These are phyloP conservation scores for Capronia coronata DNA, from an alignment of 2,329 filamentous ascomycete species.

Conservation along the genomic window DNA sequence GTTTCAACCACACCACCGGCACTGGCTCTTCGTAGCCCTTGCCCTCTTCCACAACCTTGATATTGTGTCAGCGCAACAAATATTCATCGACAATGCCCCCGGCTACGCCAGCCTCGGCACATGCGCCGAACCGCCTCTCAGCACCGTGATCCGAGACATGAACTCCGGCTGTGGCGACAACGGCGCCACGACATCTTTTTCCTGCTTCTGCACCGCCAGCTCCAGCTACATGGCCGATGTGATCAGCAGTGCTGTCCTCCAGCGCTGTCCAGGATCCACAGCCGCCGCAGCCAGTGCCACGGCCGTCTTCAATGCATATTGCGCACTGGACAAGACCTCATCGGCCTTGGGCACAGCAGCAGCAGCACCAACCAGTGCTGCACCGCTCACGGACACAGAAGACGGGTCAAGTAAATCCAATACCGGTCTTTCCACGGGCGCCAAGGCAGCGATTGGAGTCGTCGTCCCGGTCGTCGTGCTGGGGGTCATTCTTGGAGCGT, in stretches of 20 bases:
- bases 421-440: too few species aligned
- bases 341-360: background rate
- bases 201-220: conserved; percentile 8
- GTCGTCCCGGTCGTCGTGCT: background rate
- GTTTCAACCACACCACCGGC: too few species aligned
- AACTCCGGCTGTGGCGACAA: conserved; percentile 2
- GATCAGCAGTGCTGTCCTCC: background rate
- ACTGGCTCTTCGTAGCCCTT: too few species aligned
- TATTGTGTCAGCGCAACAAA: background rate
- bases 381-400: background rate
- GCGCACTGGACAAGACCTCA: background rate
- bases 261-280: background rate
- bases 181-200: background rate
- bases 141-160: conserved; percentile 5
- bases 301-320: background rate
- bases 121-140: conserved; percentile 2
- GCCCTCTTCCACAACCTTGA: too few species aligned
- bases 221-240: conserved; percentile 1
- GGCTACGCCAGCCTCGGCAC: background rate
- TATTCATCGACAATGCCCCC: conserved; percentile 1
- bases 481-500: background rate
- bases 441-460: background rate
- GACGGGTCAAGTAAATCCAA: too few species aligned
- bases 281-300: background rate
- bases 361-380: too few species aligned